phyloP scores from a whole-genome alignment of 129 eudicot genomes.

The Lonicera japonica region DNA sequence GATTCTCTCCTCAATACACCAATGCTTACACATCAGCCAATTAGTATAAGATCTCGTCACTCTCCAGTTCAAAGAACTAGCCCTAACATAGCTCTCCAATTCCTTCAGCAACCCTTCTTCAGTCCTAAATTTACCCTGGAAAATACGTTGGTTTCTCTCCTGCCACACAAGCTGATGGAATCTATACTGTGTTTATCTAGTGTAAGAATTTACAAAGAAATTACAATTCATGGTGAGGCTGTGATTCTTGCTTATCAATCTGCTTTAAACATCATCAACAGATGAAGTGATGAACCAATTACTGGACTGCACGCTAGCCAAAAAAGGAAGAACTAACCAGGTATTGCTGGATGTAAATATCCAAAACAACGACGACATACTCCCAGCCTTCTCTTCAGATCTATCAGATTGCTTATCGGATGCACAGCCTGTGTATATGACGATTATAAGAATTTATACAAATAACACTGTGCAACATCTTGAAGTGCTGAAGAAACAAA shows the following conservation, averaged over 20 bases:
- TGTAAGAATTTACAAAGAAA: neutral
- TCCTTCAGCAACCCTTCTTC: no score
- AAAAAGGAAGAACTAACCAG: slow-evolving; percentile 49
- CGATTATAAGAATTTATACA: slow-evolving; percentile 7
- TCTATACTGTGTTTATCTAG: neutral
- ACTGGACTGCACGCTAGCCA: neutral
- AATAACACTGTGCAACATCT: neutral
- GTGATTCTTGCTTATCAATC: neutral
- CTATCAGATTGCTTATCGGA: slow-evolving; percentile 90
- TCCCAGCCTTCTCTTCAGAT: slow-evolving; percentile 89
- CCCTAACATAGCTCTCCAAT: no score
- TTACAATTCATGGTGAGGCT: neutral
- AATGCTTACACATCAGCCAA: no score
- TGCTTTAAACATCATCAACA: neutral
- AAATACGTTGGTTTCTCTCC: no score
- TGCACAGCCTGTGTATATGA: slow-evolving; percentile 75
- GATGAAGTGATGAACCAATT: neutral
- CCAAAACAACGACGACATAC: slow-evolving; percentile 96
- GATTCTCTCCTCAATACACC: no score
- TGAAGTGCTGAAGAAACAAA: neutral
- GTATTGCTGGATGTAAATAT: slow-evolving; percentile 90
- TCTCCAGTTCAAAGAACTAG: no score
- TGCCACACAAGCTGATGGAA: neutral
- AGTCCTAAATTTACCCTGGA: no score
- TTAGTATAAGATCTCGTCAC: no score